Conservation (phyloP, 176 grass and related monocot genomes). For the Urochloa ruziziensis region DNA sequence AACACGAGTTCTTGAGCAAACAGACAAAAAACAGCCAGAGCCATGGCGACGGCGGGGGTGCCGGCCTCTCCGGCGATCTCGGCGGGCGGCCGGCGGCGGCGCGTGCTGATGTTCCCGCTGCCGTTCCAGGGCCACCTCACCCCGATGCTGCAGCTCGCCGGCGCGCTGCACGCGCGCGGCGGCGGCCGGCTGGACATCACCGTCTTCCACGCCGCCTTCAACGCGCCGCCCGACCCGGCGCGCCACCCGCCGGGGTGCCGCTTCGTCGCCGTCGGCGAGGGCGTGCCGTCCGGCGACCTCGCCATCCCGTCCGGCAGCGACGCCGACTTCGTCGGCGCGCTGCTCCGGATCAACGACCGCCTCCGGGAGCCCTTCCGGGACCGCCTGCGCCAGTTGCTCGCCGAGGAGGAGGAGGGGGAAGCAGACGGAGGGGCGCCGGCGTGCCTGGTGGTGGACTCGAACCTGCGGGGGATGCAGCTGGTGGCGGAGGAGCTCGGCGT, state of each 20-base stretch:
- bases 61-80: neutral
- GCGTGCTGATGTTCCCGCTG: slow-evolving; percentile 47
- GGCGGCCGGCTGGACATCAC: slow-evolving; percentile 1
- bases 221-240: slow-evolving; percentile 16
- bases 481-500: slow-evolving; percentile 13
- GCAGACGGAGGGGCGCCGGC: neutral
- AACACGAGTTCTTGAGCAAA: neutral
- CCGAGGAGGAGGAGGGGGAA: rapidly evolving
- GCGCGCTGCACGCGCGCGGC: slow-evolving; percentile 20
- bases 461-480: neutral
- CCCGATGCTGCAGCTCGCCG: slow-evolving; percentile 55
- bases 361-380: slow-evolving; percentile 1
- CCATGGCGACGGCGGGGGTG: neutral
- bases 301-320: neutral
- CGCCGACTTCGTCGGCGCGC: neutral
- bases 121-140: slow-evolving; percentile 52
- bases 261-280: slow-evolving; percentile 17
- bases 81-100: neutral
- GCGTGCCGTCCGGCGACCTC: neutral
- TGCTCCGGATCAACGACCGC: neutral
- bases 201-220: slow-evolving; percentile 37
- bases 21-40: neutral
- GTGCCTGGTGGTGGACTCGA: slow-evolving; percentile 23
- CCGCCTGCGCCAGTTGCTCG: neutral
- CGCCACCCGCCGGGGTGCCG: neutral